Evolutionary conservation across 495 filamentous ascomycete species (phyloP).

Genomic region (Penicillium atrosanguineum): DNA sequence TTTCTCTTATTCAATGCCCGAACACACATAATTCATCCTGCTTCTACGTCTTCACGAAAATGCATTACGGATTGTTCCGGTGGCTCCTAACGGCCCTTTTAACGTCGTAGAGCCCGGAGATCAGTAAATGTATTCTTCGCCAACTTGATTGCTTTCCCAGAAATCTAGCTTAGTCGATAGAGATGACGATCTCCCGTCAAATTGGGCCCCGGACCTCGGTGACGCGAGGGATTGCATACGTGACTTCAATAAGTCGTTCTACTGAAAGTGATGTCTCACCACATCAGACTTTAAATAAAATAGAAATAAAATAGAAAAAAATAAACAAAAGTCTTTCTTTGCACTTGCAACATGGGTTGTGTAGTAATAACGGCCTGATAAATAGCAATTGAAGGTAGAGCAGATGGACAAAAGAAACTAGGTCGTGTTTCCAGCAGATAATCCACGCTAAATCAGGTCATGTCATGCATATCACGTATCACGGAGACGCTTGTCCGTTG

Average conservation of each 20-base stretch:
- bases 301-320: neutral
- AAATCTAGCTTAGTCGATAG: neutral
- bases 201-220: neutral
- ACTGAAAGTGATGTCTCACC: neutral
- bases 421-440: constrained; percentile 9
- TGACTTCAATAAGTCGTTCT: neutral
- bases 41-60: no score
- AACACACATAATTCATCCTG: no score
- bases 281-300: neutral
- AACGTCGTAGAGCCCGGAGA: no score
- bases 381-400: neutral
- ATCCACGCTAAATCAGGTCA: constrained; percentile 22
- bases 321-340: neutral
- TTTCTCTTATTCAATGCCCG: neutral
- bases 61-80: no score
- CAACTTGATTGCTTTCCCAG: neutral
- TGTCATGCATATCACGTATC: constrained; percentile 21
- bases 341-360: neutral
- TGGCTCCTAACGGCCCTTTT: no score
- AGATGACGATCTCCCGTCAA: neutral
- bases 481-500: neutral
- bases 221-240: constrained; percentile 9
- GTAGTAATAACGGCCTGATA: neutral
- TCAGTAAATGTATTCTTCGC: no score
- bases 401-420: neutral